phyloP scores from a whole-genome alignment of 2,329 filamentous ascomycete genomes.

The Polychaeton citri region DNA sequence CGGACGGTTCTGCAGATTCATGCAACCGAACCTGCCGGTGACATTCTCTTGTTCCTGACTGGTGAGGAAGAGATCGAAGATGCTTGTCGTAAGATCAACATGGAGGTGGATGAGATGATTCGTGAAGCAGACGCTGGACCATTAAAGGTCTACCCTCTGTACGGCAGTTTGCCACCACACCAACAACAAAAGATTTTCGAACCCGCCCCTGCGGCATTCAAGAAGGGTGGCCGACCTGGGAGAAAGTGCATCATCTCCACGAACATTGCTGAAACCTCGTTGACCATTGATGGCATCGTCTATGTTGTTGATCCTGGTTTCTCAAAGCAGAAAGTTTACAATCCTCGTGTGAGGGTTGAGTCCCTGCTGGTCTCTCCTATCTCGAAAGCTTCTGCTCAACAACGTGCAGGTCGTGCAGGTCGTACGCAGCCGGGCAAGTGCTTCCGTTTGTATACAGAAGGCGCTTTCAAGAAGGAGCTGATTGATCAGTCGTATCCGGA shows the following conservation, averaged over 20 bases:
- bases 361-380: slow-evolving; percentile 96
- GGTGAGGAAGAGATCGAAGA: slow-evolving; percentile 99
- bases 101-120: slow-evolving; percentile 85
- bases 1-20: slow-evolving; percentile 95
- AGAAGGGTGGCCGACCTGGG: slow-evolving; percentile 69
- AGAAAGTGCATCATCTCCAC: slow-evolving; percentile 89
- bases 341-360: slow-evolving; percentile 89
- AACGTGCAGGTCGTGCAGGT: slow-evolving; percentile 96
- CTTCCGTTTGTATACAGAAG: slow-evolving; percentile 91
- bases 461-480: slow-evolving; percentile 91
- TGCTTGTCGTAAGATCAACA: slow-evolving; percentile 75
- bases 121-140: slow-evolving; percentile 86
- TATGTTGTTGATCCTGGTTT: slow-evolving; percentile 99
- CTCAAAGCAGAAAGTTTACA: slow-evolving; percentile 99
- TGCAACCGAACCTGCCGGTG: slow-evolving; percentile 79
- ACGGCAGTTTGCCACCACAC: slow-evolving; percentile 79
- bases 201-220: slow-evolving; percentile 60
- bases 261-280: slow-evolving; percentile 93
- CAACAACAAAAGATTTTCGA: slow-evolving; percentile 96
- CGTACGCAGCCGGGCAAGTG: slow-evolving; percentile 97
- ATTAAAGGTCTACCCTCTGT: slow-evolving; percentile 80
- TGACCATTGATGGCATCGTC: slow-evolving; percentile 97
- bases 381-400: slow-evolving; percentile 92
- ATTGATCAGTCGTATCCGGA: slow-evolving; percentile 97
- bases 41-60: slow-evolving; percentile 87